These are phyloP conservation scores for Eugenia klotzschiana DNA, from an alignment of 441 rosid species.

Conservation along the genomic window DNA sequence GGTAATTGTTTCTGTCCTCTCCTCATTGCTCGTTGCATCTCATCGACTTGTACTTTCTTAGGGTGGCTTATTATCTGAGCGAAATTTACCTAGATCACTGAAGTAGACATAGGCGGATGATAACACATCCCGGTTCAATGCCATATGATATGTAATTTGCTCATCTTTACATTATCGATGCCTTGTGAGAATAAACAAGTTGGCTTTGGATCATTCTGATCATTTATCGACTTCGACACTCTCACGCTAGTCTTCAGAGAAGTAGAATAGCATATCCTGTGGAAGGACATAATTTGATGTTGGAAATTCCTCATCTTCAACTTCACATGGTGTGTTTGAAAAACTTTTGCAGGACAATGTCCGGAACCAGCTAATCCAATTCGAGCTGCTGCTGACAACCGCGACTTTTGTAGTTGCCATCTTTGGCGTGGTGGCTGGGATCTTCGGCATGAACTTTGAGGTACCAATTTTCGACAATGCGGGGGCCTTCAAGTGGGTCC, in stretches of 20 bases:
- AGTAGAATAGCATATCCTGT: neutral
- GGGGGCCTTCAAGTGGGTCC: conserved; percentile 81
- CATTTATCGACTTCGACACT: neutral
- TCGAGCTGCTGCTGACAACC: conserved; percentile 81
- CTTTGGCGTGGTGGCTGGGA: conserved; percentile 92
- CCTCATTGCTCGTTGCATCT: neutral
- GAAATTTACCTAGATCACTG: neutral
- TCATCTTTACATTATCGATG: neutral
- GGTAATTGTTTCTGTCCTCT: conserved; percentile 22
- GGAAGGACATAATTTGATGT: neutral
- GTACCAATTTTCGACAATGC: conserved; percentile 55
- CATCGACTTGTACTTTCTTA: neutral
- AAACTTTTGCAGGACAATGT: conserved; percentile 64
- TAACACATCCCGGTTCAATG: neutral
- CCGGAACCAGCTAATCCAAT: conserved; percentile 89
- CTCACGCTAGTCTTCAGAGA: neutral
- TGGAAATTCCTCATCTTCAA: neutral
- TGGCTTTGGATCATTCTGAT: neutral
- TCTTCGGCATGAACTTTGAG: conserved; percentile 83
- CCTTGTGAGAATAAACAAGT: neutral
- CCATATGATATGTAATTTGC: neutral
- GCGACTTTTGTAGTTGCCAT: conserved; percentile 94
- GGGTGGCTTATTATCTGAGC: neutral
- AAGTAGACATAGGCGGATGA: neutral
- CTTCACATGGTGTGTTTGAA: neutral